A percentile compares a stretch with the other conserved stretches of the same genome.
Evolutionary conservation across 345 rosid species (phyloP).

Genomic region (Eucalyptus rudis): DNA sequence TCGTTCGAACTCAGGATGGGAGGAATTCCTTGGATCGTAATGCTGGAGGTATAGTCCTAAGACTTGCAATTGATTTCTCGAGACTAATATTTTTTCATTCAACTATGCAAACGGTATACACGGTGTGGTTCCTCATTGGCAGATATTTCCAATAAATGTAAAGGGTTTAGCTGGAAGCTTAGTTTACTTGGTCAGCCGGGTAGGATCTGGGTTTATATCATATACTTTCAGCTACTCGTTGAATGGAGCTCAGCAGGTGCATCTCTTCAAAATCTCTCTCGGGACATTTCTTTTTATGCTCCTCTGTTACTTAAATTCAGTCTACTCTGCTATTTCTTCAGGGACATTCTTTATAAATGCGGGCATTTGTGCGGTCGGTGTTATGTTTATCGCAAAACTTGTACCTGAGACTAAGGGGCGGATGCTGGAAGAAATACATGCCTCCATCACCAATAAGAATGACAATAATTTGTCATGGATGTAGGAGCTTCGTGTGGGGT

Average conservation of each 20-base stretch:
- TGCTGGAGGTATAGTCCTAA: constrained; percentile 32
- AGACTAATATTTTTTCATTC: not conserved
- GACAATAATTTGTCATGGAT: not conserved
- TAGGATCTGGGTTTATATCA: constrained; percentile 4
- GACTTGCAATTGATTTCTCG: not conserved
- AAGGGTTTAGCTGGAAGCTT: constrained; percentile 15
- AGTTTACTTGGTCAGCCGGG: constrained; percentile 2
- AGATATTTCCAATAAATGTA: constrained; percentile 18
- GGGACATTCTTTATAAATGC: constrained; percentile 9
- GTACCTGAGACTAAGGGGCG: constrained; percentile 41
- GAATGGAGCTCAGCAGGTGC: constrained; percentile 26
- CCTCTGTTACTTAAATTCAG: not conserved
- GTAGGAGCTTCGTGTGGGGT: too few relatives aligned
- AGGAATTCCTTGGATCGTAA: constrained; percentile 58
- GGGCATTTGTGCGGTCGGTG: constrained; percentile 5
- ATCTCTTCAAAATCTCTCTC: not conserved
- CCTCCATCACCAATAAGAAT: not conserved
- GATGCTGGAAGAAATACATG: constrained; percentile 41
- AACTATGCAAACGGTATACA: not conserved
- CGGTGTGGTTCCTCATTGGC: not conserved
- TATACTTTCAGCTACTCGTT: constrained; percentile 8
- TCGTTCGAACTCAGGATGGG: constrained; percentile 47
- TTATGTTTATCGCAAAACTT: constrained; percentile 18
- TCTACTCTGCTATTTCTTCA: not conserved
- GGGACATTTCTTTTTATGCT: not conserved